Conservation (phyloP, 345 rosid species). For the Eutrema japonicum region DNA sequence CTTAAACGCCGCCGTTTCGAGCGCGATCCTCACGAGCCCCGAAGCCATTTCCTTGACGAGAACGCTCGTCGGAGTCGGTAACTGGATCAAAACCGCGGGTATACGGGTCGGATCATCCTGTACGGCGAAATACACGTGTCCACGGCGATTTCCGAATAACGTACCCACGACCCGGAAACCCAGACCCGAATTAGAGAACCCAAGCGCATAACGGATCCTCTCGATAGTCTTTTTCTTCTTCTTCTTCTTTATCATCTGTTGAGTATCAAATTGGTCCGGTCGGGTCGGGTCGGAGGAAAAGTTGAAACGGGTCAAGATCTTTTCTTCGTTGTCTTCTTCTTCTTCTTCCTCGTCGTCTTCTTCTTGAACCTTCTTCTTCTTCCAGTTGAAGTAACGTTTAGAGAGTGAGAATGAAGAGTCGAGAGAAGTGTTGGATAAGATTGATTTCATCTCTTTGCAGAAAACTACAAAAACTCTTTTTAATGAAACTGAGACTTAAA, state of each 20-base stretch:
- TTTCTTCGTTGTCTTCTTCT: conserved; percentile 41
- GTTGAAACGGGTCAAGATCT: conserved; percentile 39
- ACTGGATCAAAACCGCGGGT: conserved; percentile 77
- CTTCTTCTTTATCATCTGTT: conserved; percentile 46
- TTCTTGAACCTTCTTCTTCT: conserved; percentile 65
- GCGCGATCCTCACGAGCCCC: conserved; percentile 80
- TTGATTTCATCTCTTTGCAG: conserved; percentile 64
- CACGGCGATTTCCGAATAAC: conserved; percentile 85
- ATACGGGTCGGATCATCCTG: conserved; percentile 66
- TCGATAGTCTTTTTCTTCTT: conserved; percentile 47
- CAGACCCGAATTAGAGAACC: conserved; percentile 49
- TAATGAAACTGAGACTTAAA: conserved; percentile 9
- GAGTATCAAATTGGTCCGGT: conserved; percentile 20
- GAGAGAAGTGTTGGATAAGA: conserved; percentile 63
- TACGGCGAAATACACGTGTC: conserved; percentile 82
- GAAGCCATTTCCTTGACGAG: conserved; percentile 94
- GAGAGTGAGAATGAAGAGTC: conserved; percentile 92
- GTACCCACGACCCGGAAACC: conserved; percentile 75
- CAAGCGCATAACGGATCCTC: conserved; percentile 64
- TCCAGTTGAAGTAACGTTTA: conserved; percentile 83
- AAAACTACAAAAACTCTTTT: conserved; percentile 18
- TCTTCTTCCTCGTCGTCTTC: conserved; percentile 50
- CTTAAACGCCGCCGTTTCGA: conserved; percentile 45
- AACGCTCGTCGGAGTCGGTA: conserved; percentile 79
- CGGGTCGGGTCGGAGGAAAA: conserved; percentile 34